Conservation (phyloP, 306 rosid species). For the Cucurbita maxima region DNA sequence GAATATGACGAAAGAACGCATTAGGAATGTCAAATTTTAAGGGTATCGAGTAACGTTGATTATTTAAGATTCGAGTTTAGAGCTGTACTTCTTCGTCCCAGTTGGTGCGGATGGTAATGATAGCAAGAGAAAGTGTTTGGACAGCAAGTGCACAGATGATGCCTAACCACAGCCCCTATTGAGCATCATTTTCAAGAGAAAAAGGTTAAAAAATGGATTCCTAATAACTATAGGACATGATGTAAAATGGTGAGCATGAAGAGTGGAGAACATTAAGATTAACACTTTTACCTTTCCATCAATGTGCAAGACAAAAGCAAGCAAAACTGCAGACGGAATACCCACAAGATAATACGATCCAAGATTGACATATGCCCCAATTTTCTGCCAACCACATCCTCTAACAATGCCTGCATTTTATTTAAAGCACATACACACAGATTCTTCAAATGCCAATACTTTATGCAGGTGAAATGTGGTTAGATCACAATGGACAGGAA, state of each 20-base stretch:
- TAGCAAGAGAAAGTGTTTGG: conserved; percentile 31
- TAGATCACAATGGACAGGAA: not conserved
- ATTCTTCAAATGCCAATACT: not conserved
- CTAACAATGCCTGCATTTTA: conserved; percentile 41
- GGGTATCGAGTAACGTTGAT: not conserved
- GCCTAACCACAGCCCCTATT: conserved; percentile 65
- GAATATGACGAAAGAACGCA: not conserved
- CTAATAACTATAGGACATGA: not conserved
- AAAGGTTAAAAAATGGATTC: not conserved
- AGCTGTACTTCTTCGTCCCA: conserved; percentile 46
- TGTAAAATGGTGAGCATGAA: not conserved
- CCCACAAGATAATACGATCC: conserved; percentile 63
- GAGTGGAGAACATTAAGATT: not conserved
- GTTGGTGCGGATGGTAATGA: conserved; percentile 35
- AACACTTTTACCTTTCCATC: conserved; percentile 49
- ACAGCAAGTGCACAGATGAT: conserved; percentile 48
- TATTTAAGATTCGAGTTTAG: not conserved
- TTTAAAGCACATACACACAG: not conserved
- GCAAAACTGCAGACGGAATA: conserved; percentile 37
- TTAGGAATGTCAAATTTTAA: not conserved
- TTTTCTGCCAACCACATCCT: conserved; percentile 79
- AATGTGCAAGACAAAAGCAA: conserved; percentile 41
- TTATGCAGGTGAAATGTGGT: not conserved
- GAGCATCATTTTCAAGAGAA: not conserved
- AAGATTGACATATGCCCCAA: conserved; percentile 58